These are phyloP conservation scores for Remersonia thermophila DNA, from an alignment of 2,329 filamentous ascomycete genomes.

Conservation along the genomic window DNA sequence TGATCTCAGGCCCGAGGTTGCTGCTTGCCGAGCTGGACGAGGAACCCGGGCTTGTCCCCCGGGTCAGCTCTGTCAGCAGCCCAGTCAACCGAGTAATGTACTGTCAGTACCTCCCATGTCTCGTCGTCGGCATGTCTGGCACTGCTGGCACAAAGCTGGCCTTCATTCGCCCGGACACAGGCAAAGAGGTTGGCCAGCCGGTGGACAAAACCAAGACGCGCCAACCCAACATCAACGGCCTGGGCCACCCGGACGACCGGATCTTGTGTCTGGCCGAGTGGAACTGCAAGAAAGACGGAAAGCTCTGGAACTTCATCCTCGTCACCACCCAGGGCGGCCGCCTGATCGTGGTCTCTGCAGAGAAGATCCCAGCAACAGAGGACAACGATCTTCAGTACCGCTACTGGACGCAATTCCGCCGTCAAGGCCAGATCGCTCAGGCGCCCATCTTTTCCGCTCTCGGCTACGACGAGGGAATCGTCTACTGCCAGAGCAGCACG, in stretches of 20 bases:
- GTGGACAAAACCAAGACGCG: constrained; percentile 29
- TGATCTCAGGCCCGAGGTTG: constrained; percentile 38
- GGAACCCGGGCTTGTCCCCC: constrained; percentile 34
- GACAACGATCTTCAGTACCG: too few relatives aligned
- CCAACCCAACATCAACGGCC: constrained; percentile 38
- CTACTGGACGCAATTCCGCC: constrained; percentile 44
- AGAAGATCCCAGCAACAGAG: constrained; percentile 19
- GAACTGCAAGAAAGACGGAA: constrained; percentile 44
- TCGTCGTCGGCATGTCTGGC: constrained; percentile 39
- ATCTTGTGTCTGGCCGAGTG: constrained; percentile 54
- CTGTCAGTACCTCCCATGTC: constrained; percentile 38
- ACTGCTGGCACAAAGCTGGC: constrained; percentile 35
- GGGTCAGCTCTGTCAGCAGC: constrained; percentile 34
- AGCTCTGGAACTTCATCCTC: constrained; percentile 50
- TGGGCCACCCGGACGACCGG: constrained; percentile 45
- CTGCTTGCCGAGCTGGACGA: constrained; percentile 41
- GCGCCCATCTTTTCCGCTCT: constrained; percentile 44
- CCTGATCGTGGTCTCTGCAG: constrained; percentile 43
- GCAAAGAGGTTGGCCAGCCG: constrained; percentile 36
- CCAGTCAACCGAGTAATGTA: constrained; percentile 42
- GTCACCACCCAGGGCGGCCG: constrained; percentile 43
- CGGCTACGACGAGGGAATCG: constrained; percentile 41
- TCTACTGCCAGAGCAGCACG: constrained; percentile 40
- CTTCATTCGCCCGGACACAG: constrained; percentile 46
- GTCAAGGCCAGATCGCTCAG: constrained; percentile 27